Evolutionary conservation across 495 filamentous ascomycete species (phyloP), one percentile per base, ranked within the genome.

Genomic region (Mycothermus thermophilus): DNA sequence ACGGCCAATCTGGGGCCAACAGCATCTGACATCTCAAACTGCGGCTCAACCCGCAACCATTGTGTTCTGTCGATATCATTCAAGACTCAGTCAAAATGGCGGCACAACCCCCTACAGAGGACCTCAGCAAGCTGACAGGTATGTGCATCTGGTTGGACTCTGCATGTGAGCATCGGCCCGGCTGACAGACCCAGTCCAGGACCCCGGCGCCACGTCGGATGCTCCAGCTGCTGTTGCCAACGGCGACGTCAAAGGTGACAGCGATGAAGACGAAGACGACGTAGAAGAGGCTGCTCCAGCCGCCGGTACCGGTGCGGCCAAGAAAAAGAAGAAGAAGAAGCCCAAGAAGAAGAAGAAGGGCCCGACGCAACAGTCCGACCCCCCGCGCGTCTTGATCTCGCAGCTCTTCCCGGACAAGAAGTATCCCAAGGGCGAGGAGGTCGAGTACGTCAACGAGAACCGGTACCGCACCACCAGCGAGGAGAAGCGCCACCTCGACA

Each of bases 401-500:
- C 71, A 75, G 41, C 70, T 93, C 17, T 92, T 86, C 62, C 77
- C 77, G 33, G 74, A 74, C 52, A 64, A 71, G 44, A 64, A 63
- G 45, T 93, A 83, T 55, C 82, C 82, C 38, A 69, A 75, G 50
- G 85, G 85, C 38, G 73, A 92, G 57, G 81, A 88, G 54, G 74
- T 77, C 48, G 82, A 87, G 42, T 77, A 77, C 36, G 55, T 64
- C 41, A 68, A 83, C 47, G 83, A 88, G 40, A 92, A 90, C 52
- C 54, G 69, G 28, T 80, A 77, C 51, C 81, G 85, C 34, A 90
- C 79, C 17, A 93, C 85, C 18, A 74, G 68, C 52, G 83, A 90
- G 59, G 85, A 93, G 64, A 83, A 87, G 61, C 74, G 84, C 35
- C 81, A 90, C 47, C 63, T 90, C 21, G 79, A 86, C 51, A 78